Base-by-base conservation (phyloP, 495 filamentous ascomycete genomes). In the Daldinia grandis region DNA sequence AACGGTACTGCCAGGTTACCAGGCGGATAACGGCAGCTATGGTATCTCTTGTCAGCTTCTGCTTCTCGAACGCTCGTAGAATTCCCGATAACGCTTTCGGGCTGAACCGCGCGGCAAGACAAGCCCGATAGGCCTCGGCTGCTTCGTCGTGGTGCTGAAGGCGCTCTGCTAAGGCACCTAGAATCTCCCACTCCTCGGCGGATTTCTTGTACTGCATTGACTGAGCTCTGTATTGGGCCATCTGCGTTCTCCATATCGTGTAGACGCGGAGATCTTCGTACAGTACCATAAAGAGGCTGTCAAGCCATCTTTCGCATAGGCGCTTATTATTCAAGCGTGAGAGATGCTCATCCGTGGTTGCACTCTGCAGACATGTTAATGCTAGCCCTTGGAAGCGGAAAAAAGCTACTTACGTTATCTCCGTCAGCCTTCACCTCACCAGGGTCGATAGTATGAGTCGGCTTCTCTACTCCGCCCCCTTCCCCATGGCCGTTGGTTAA, bases 211-310 rank as follows among this genome's bases (percentile, higher is more conserved):
- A 98, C 51, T 93, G 90, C 74, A 95, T 90, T 40, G 91, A 88
- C 76, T 97, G 94, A 49, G 95, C 92, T 21, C 92, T 89, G 74
- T 90, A 95, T 71, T 97, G 95, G 4, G 93, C 92, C 88, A 98
- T 92, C 79, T 98, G 96, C 2, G 95, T 97, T 40, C 95, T 90
- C 95, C 95, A 99, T 77, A 99, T 98, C 40, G 95, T 98, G 81
- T 98, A 99, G 62, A 99, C 94, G 30, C 95, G 92, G 9, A 99
- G 87, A 75, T 99, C 95, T 78, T 99, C 95, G 76, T 98, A 99
- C 1, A 98, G 87, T 0, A 98, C 95, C 95, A 99, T 99, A 83
- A 99, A 98, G 33, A 99, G 87, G 71, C 97, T 98, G 79, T 99
- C 95, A 2, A 99, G 87, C 95, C 95, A 99, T 68, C 95, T 88